Percentiles rank a stretch among this genome's conserved stretches.
Evolutionary conservation across 371 early-diverging fungal genomes (phyloP).

Genomic region (Rhizopus stolonifer): DNA sequence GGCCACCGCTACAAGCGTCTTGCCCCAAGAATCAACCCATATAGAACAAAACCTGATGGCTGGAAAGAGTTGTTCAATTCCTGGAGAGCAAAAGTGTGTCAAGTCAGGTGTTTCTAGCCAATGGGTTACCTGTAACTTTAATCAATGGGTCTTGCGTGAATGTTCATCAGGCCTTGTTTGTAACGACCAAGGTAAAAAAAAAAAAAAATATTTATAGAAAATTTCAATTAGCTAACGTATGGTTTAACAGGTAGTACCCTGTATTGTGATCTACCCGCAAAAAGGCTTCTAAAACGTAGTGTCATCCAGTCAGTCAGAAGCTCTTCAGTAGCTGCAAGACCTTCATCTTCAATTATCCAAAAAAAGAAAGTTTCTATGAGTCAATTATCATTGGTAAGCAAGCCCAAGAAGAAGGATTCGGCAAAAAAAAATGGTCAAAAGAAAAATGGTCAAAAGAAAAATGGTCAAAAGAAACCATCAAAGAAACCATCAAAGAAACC

Average conservation of each 20-base stretch:
- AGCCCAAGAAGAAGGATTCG: too few relatives aligned
- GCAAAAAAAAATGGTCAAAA: too few relatives aligned
- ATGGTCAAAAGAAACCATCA: too few relatives aligned
- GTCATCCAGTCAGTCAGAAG: too few relatives aligned
- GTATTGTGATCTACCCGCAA: background rate
- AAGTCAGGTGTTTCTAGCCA: constrained; percentile 17
- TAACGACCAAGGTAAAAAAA: constrained; percentile 4
- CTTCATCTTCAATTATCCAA: background rate
- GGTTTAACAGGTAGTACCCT: too few relatives aligned
- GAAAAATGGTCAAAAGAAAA: too few relatives aligned
- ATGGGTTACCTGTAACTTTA: constrained; percentile 35
- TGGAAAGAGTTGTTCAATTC: constrained; percentile 9
- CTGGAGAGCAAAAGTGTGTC: constrained; percentile 30
- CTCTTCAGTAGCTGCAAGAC: background rate
- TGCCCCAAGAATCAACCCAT: background rate
- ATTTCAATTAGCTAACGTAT: too few relatives aligned
- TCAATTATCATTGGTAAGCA: too few relatives aligned
- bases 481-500: too few relatives aligned
- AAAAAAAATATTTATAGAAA: constrained; percentile 1
- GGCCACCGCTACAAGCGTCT: background rate
- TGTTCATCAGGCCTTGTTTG: constrained; percentile 32
- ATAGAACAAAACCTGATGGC: background rate
- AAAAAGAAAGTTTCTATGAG: too few relatives aligned
- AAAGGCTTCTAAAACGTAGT: background rate
- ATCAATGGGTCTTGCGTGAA: constrained; percentile 30